phyloP scores from a whole-genome alignment of 1,139 yeast species.

The Scheffersomyces quercinus region DNA sequence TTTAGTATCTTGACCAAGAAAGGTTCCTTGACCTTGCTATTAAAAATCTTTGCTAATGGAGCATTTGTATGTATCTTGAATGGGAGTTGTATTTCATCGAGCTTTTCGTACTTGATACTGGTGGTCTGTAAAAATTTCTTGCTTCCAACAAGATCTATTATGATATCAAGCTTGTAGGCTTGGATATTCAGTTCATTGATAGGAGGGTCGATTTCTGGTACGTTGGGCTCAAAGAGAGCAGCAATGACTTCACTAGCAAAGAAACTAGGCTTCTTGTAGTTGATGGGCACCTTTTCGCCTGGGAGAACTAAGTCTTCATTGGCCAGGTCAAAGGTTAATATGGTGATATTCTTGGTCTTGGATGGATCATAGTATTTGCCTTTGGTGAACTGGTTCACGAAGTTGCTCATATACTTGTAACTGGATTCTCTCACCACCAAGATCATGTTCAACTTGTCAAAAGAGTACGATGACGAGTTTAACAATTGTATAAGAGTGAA shows the following conservation, averaged over 20 bases:
- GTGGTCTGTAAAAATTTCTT: conserved; percentile 37
- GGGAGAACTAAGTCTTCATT: conserved; percentile 39
- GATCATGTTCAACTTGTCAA: conserved; percentile 27
- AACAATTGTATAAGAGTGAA: conserved; percentile 36
- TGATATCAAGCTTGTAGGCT: conserved; percentile 35
- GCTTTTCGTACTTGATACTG: conserved; percentile 26
- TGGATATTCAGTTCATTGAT: conserved; percentile 23
- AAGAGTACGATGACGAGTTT: conserved; percentile 25
- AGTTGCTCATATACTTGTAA: conserved; percentile 20
- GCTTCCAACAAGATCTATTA: conserved; percentile 45
- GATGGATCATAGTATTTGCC: conserved; percentile 25
- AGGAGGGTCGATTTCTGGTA: conserved; percentile 18
- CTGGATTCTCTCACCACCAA: conserved; percentile 33
- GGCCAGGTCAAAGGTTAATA: conserved; percentile 36
- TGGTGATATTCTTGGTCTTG: conserved; percentile 19
- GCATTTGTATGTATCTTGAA: conserved; percentile 24
- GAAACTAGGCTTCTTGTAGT: conserved; percentile 41
- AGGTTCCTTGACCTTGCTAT: conserved; percentile 32
- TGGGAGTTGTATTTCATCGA: conserved; percentile 37
- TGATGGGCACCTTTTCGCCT: conserved; percentile 36
- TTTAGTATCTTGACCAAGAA: conserved; percentile 39
- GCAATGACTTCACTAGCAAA: conserved; percentile 43
- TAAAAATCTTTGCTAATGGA: conserved; percentile 26
- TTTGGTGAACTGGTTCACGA: conserved; percentile 22
- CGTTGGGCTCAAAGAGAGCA: conserved; percentile 27